Percentiles rank a stretch among this genome's conserved stretches.
These are phyloP conservation scores for Saccharata proteae DNA, from an alignment of 2,329 filamentous ascomycete species.

Conservation along the genomic window DNA sequence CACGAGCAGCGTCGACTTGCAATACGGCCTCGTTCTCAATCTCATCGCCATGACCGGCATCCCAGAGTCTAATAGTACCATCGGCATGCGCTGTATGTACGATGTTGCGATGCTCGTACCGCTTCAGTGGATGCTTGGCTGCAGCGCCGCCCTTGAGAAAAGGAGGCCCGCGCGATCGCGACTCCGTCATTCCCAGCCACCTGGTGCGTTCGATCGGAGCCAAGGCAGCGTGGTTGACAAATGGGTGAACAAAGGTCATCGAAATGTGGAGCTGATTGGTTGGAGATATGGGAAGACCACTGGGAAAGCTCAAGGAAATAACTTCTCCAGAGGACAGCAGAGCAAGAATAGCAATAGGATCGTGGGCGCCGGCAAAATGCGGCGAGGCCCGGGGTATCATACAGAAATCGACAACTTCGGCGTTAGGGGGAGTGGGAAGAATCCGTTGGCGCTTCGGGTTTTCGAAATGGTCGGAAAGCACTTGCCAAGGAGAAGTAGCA, in stretches of 20 bases:
- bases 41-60: slow-evolving; percentile 81
- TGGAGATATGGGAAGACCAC: slow-evolving; percentile 77
- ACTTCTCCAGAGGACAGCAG: slow-evolving; percentile 79
- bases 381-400: slow-evolving; percentile 72
- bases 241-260: slow-evolving; percentile 80
- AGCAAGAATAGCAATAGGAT: slow-evolving; percentile 75
- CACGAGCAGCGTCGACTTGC: slow-evolving; percentile 76
- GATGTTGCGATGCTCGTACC: slow-evolving; percentile 73
- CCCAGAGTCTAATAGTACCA: slow-evolving; percentile 85
- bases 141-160: slow-evolving; percentile 71
- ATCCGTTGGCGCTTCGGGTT: slow-evolving; percentile 59
- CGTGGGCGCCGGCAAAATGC: slow-evolving; percentile 76
- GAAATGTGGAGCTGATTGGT: slow-evolving; percentile 89
- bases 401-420: slow-evolving; percentile 68
- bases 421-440: slow-evolving; percentile 63
- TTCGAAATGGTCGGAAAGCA: slow-evolving; percentile 65
- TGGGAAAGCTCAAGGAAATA: slow-evolving; percentile 82
- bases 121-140: slow-evolving; percentile 54
- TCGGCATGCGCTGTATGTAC: slow-evolving; percentile 82
- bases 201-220: slow-evolving; percentile 62
- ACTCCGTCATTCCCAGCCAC: slow-evolving; percentile 89
- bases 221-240: slow-evolving; percentile 62
- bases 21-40: slow-evolving; percentile 75
- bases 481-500: slow-evolving; percentile 80
- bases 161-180: slow-evolving; percentile 62